A percentile compares a stretch with the other conserved stretches of the same genome.
Evolutionary conservation across 139 green algal genomes (phyloP).

Genomic region (Closterium sp.): DNA sequence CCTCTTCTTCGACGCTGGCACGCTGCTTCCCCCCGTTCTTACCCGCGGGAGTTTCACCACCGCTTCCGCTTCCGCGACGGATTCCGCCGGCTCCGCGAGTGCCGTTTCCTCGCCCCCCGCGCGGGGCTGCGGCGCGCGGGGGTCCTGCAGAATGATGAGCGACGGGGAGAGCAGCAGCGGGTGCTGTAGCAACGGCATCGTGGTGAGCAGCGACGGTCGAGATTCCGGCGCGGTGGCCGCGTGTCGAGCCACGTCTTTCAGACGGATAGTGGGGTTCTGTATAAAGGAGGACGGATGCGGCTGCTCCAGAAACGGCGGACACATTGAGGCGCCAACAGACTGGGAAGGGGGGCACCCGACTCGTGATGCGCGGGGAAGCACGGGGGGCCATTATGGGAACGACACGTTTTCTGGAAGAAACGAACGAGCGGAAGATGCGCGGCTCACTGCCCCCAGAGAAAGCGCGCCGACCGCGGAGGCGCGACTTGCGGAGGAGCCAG

Average conservation of each 20-base stretch:
- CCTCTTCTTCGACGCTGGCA: background rate
- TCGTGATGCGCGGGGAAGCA: background rate
- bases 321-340: background rate
- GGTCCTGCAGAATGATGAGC: background rate
- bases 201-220: background rate
- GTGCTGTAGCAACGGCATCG: too few relatives aligned
- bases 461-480: background rate
- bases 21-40: background rate
- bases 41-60: background rate
- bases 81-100: background rate
- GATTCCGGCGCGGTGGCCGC: background rate
- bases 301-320: background rate
- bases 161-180: background rate
- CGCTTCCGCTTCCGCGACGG: background rate
- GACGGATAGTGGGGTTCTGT: background rate
- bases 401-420: background rate
- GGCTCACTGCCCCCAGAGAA: background rate
- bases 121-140: too few relatives aligned
- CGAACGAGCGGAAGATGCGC: background rate
- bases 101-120: background rate
- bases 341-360: background rate
- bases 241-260: background rate
- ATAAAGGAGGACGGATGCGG: background rate
- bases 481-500: background rate
- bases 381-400: background rate